phyloP scores from a whole-genome alignment of 495 filamentous ascomycete genomes.

The Talaromyces borbonicus region DNA sequence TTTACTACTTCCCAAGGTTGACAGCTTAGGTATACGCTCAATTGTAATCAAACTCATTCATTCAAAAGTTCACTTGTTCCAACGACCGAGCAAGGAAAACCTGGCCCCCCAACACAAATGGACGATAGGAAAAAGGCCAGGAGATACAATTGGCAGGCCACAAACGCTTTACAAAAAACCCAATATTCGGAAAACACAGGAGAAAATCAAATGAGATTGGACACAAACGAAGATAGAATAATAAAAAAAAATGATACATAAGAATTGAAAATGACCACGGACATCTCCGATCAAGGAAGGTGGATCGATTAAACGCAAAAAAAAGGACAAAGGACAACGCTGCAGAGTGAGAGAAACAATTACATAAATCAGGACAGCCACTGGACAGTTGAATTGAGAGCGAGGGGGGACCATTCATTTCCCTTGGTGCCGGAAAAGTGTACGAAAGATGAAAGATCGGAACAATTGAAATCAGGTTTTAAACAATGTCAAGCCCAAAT shows the following conservation, averaged over 20 bases:
- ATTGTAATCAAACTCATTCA: too few species aligned
- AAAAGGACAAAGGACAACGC: constrained; percentile 4
- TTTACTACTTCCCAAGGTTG: too few species aligned
- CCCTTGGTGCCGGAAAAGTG: constrained; percentile 3
- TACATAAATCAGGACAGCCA: constrained; percentile 5
- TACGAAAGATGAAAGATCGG: background rate
- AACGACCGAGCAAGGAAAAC: too few species aligned
- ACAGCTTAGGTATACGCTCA: too few species aligned
- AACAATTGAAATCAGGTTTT: background rate
- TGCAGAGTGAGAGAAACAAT: constrained; percentile 2
- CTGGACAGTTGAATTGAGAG: background rate
- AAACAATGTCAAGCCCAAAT: background rate
- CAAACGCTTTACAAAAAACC: too few species aligned
- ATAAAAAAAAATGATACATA: constrained; percentile 6
- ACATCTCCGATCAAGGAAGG: background rate
- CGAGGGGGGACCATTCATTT: background rate
- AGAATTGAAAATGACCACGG: constrained; percentile 7
- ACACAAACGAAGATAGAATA: background rate
- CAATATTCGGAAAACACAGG: background rate
- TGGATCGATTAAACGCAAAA: too few species aligned
- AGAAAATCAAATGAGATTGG: constrained; percentile 1
- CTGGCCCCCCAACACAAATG: too few species aligned
- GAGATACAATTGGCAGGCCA: too few species aligned
- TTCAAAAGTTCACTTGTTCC: too few species aligned
- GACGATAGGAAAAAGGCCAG: too few species aligned